Percentiles rank a stretch among this genome's conserved stretches.
These are phyloP conservation scores for Sporopachydermia lactativora DNA, from an alignment of 805 yeast species.

Conservation along the genomic window DNA sequence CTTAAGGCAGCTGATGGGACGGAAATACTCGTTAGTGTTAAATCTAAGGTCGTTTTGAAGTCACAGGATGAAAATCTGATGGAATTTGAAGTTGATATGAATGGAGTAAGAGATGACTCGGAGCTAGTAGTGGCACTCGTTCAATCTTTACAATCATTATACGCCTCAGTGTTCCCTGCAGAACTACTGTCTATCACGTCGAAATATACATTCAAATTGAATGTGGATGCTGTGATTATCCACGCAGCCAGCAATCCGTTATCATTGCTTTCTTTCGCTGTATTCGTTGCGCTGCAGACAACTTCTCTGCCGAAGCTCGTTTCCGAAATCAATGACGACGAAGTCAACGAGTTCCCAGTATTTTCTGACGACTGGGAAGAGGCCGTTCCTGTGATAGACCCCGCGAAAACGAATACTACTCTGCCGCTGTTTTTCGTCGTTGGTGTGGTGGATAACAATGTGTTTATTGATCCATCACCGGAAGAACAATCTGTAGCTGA, in stretches of 20 bases:
- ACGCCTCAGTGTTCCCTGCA: conserved; percentile 38
- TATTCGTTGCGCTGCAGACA: conserved; percentile 67
- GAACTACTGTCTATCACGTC: conserved; percentile 47
- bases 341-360: conserved; percentile 75
- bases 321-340: conserved; percentile 48
- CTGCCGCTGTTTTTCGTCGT: conserved; percentile 71
- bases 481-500: conserved; percentile 84
- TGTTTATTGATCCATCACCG: conserved; percentile 74
- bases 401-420: conserved; percentile 8
- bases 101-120: conserved; percentile 68
- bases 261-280: conserved; percentile 64
- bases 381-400: conserved; percentile 30
- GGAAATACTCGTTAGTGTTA: conserved; percentile 86
- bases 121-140: conserved; percentile 49
- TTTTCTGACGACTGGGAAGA: conserved; percentile 80
- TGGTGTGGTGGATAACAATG: conserved; percentile 59
- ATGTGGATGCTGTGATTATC: conserved; percentile 65
- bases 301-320: conserved; percentile 61
- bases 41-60: conserved; percentile 57
- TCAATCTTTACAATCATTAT: conserved; percentile 41
- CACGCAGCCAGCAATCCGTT: conserved; percentile 73
- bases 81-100: conserved; percentile 62
- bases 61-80: conserved; percentile 34
- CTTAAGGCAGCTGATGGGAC: conserved; percentile 79
- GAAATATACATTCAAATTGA: conserved; percentile 63